Base-by-base conservation (phyloP, 768 basidiomycete genomes). In the Termitomyces sp. region DNA sequence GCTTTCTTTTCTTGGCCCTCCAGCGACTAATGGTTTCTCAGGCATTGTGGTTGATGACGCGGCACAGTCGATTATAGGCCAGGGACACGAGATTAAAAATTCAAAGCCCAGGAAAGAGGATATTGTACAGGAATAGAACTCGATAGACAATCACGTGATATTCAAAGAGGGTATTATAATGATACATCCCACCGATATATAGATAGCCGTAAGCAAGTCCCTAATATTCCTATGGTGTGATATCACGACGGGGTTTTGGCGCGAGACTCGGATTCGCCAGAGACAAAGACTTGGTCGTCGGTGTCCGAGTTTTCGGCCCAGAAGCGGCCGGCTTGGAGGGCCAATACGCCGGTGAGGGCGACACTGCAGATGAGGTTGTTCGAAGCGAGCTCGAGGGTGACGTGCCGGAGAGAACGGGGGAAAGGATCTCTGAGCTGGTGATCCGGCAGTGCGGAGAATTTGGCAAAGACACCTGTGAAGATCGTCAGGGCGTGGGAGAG, bases 81-180 rank as follows among this genome's bases (percentile, higher is more conserved):
- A 93, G 70, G 88, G 93, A 33, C 82, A 79, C 56, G 93, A 95
- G 72, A 79, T 95, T 60, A 88, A 88, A 72, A 84, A 88, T 66
- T 80, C 82, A 26, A 82, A 78, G 69, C 93, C 94, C n/a, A 84
- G 93, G 70, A 95, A 96, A 75, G 96, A 97, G 77, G 95, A 98
- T 70, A 96, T 98, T 65, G 86, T 97, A 43, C 87, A 91, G 70
- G 90, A 91, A 68, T 80, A 74, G 69, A 70, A 59, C 59, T 28
- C 44, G 23, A 60, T 60, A 56, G 60, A 55, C 40, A 40, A 40
- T 7, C 5, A 6, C 4, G 18, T 40, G 40, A 4, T 55, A 43
- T 43, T 43, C 9, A 18, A 41, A 60, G 57, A 55, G 61, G 64
- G 63, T 67, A 66, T 63, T 60, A 64, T 67, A 58, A 43, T 60